phyloP scores from a whole-genome alignment of 2,329 filamentous ascomycete genomes.

The Phialemoniopsis sp. region DNA sequence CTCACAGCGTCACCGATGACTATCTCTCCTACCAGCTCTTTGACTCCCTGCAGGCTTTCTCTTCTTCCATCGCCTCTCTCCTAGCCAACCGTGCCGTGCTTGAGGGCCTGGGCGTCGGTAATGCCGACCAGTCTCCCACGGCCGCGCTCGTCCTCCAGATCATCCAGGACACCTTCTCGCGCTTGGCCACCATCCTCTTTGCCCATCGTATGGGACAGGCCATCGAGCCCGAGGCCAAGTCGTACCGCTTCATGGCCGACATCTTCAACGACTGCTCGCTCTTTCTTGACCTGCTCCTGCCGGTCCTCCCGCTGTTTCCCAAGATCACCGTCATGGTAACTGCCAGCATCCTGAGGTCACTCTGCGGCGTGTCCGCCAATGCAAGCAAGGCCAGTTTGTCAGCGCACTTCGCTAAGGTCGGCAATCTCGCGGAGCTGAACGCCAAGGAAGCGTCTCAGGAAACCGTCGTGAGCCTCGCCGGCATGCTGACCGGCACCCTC shows the following conservation, averaged over 20 bases:
- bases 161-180: slow-evolving; percentile 75
- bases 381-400: slow-evolving; percentile 88
- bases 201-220: slow-evolving; percentile 77
- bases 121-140: slow-evolving; percentile 74
- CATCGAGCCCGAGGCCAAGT: slow-evolving; percentile 88
- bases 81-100: slow-evolving; percentile 80
- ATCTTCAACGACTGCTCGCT: slow-evolving; percentile 85
- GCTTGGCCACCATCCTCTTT: slow-evolving; percentile 81
- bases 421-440: slow-evolving; percentile 90
- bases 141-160: slow-evolving; percentile 78
- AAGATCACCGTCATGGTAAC: slow-evolving; percentile 46
- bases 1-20: slow-evolving; percentile 78
- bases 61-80: slow-evolving; percentile 74
- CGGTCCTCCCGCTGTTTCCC: slow-evolving; percentile 56
- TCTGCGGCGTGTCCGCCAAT: slow-evolving; percentile 88
- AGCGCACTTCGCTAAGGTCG: slow-evolving; percentile 82
- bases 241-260: slow-evolving; percentile 81
- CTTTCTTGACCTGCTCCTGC: slow-evolving; percentile 79
- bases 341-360: slow-evolving; percentile 47
- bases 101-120: slow-evolving; percentile 75
- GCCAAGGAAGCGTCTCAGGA: slow-evolving; percentile 95
- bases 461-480: slow-evolving; percentile 83
- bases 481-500: slow-evolving; percentile 79
- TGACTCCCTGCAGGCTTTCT: slow-evolving; percentile 81
- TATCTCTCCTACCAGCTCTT: slow-evolving; percentile 70